Evolutionary conservation across 768 basidiomycete species (phyloP).

Genomic region (Phlebiopsis flavidoalba): DNA sequence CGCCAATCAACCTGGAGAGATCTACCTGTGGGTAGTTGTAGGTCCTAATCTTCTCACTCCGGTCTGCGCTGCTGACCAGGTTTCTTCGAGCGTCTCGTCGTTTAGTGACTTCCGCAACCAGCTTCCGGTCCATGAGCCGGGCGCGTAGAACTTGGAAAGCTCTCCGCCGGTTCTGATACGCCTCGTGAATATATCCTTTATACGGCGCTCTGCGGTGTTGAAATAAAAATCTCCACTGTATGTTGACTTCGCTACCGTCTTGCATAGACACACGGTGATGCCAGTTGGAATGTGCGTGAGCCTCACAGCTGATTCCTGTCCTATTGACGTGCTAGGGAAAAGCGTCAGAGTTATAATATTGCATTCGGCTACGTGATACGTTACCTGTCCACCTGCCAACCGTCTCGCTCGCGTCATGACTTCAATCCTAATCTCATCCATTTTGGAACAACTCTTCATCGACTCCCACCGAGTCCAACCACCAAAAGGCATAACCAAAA

Average conservation of each 20-base stretch:
- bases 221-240: constrained; percentile 50
- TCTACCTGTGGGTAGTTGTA: constrained; percentile 88
- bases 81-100: constrained; percentile 64
- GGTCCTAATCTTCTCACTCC: constrained; percentile 93
- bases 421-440: constrained; percentile 86
- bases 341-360: not conserved
- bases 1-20: constrained; percentile 1
- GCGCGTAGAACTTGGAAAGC: constrained; percentile 89
- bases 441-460: constrained; percentile 65
- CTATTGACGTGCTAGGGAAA: constrained; percentile 85
- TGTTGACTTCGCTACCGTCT: constrained; percentile 95
- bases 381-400: constrained; percentile 95
- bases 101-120: constrained; percentile 63
- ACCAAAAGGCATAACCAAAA: constrained; percentile 79
- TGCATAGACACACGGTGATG: constrained; percentile 95
- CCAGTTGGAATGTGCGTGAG: constrained; percentile 91
- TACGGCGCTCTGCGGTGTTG: not conserved
- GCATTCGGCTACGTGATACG: constrained; percentile 9
- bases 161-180: constrained; percentile 77
- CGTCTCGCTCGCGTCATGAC: constrained; percentile 97
- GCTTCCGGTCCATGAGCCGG: constrained; percentile 76
- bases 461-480: constrained; percentile 51
- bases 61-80: constrained; percentile 76
- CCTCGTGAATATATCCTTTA: not conserved
- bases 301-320: constrained; percentile 96